Conservation (phyloP, 208 protist species). For the Phytomonas francai region DNA sequence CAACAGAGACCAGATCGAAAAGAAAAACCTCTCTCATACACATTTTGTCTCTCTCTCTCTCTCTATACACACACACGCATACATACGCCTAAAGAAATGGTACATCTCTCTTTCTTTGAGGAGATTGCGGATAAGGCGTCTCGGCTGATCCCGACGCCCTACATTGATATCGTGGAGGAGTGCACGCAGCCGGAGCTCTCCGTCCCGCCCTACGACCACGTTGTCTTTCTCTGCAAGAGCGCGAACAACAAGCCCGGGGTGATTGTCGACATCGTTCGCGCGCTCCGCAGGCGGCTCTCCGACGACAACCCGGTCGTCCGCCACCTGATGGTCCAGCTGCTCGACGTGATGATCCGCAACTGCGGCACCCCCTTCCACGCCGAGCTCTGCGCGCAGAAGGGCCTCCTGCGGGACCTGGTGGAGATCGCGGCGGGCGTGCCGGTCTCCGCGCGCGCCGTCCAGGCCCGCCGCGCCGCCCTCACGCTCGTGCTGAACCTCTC, state of each 20-base stretch:
- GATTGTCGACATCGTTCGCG: constrained; percentile 63
- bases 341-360: constrained; percentile 65
- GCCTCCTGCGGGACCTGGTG: constrained; percentile 69
- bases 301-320: constrained; percentile 59
- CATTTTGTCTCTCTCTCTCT: neutral
- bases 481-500: constrained; percentile 74
- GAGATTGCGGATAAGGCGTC: constrained; percentile 62
- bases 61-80: no score
- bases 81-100: constrained; percentile 35
- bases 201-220: constrained; percentile 46
- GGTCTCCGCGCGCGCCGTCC: constrained; percentile 32
- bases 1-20: no score
- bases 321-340: constrained; percentile 54
- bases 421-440: constrained; percentile 45
- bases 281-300: constrained; percentile 62
- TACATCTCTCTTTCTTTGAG: constrained; percentile 66
- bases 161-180: constrained; percentile 80
- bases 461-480: constrained; percentile 52
- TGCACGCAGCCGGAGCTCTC: constrained; percentile 51
- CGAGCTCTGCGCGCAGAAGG: constrained; percentile 68
- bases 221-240: constrained; percentile 64
- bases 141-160: constrained; percentile 61
- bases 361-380: constrained; percentile 43
- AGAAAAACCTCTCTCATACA: constrained; percentile 1
- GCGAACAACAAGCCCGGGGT: constrained; percentile 45